Evolutionary conservation across 805 yeast genomes (phyloP).

Genomic region (Metschnikowia kofuensis): DNA sequence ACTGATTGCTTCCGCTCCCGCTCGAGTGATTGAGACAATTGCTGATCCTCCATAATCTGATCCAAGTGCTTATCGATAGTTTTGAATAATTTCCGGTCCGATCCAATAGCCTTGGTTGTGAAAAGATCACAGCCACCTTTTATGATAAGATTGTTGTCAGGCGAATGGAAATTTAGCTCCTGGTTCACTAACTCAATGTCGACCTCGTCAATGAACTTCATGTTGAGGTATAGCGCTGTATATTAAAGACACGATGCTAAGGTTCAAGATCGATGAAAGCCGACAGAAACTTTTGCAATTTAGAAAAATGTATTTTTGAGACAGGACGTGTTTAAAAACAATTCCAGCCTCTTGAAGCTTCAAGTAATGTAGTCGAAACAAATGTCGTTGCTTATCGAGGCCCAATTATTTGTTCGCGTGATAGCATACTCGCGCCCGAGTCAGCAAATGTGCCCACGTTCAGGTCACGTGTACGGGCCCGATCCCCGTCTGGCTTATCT

Average conservation of each 20-base stretch:
- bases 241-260: not conserved
- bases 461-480: conserved; percentile 9
- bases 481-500: conserved; percentile 10
- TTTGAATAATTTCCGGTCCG: conserved; percentile 85
- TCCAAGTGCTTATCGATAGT: conserved; percentile 81
- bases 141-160: conserved; percentile 46
- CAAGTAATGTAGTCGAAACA: not conserved
- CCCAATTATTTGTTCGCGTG: conserved; percentile 3
- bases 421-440: conserved; percentile 3
- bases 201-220: conserved; percentile 84
- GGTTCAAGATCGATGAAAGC: not conserved
- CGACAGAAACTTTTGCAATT: not conserved
- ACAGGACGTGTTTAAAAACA: no score
- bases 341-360: no score
- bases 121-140: conserved; percentile 90
- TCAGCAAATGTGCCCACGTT: conserved; percentile 8
- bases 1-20: conserved; percentile 38
- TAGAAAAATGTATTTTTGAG: no score
- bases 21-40: conserved; percentile 37
- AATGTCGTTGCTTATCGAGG: conserved; percentile 3
- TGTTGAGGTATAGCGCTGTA: not conserved
- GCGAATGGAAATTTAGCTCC: conserved; percentile 50
- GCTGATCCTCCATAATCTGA: conserved; percentile 45
- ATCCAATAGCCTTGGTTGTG: conserved; percentile 89
- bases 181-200: conserved; percentile 91